Conservation (phyloP, 176 grass and related monocot species). For the Lolium perenne region DNA sequence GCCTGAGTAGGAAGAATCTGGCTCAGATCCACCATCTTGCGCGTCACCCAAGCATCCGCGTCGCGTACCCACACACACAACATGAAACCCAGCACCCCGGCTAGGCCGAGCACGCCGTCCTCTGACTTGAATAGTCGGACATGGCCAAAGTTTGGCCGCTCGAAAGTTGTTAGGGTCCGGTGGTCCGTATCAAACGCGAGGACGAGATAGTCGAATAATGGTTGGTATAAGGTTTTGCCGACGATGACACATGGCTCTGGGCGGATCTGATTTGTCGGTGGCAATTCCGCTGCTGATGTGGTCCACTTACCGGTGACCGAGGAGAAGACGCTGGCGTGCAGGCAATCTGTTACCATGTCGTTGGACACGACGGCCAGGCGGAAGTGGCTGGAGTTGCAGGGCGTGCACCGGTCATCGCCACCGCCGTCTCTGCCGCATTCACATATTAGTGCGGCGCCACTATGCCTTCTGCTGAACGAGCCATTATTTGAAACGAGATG, state of each 20-base stretch:
- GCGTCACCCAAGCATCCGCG: neutral
- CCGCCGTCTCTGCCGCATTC: neutral
- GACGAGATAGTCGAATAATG: no score
- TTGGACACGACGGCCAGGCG: neutral
- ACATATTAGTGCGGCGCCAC: neutral
- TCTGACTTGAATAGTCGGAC: slow-evolving; percentile 27
- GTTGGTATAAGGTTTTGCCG: neutral
- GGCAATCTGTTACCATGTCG: accelerated
- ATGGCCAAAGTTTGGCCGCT: neutral
- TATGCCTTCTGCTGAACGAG: no score
- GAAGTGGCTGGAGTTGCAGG: neutral
- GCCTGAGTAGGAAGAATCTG: neutral
- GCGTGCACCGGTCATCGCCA: neutral
- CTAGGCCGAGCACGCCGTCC: slow-evolving; percentile 36
- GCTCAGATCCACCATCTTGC: neutral
- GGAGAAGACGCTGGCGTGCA: neutral
- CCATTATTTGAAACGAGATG: neutral
- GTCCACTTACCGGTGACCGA: neutral
- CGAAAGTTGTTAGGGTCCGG: neutral
- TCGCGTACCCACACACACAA: neutral
- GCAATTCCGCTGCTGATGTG: neutral
- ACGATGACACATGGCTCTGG: neutral
- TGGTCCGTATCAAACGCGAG: neutral
- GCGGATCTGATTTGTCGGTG: neutral
- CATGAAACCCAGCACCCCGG: slow-evolving; percentile 29